Percentiles rank a stretch among this genome's conserved stretches.
These are phyloP conservation scores for Bipolaris victoriae DNA, from an alignment of 2,329 filamentous ascomycete genomes.

Conservation along the genomic window DNA sequence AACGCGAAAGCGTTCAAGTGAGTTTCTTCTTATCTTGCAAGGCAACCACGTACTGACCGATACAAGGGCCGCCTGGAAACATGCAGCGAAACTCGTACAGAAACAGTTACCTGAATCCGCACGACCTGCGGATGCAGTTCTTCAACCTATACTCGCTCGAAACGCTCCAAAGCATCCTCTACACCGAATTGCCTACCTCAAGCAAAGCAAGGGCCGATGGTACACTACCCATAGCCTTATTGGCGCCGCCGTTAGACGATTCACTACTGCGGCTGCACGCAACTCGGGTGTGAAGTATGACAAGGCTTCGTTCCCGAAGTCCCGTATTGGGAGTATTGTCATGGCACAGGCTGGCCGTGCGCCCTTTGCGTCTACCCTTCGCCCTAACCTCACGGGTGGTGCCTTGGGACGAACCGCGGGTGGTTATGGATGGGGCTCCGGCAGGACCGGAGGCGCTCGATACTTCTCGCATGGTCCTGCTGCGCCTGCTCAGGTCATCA, in stretches of 20 bases:
- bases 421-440: slow-evolving; percentile 80
- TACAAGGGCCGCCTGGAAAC: slow-evolving; percentile 55
- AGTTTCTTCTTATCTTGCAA: slow-evolving; percentile 16
- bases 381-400: slow-evolving; percentile 90
- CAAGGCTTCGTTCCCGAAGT: slow-evolving; percentile 61
- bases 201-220: slow-evolving; percentile 68
- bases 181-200: slow-evolving; percentile 66
- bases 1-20: slow-evolving; percentile 52
- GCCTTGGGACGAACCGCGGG: slow-evolving; percentile 83
- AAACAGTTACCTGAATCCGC: slow-evolving; percentile 52
- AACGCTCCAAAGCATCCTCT: slow-evolving; percentile 63
- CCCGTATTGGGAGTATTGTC: slow-evolving; percentile 62
- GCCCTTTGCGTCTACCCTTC: slow-evolving; percentile 85
- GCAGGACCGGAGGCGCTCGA: slow-evolving; percentile 72
- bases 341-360: slow-evolving; percentile 73
- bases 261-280: slow-evolving; percentile 57
- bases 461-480: slow-evolving; percentile 91
- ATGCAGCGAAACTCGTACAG: slow-evolving; percentile 55
- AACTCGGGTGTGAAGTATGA: slow-evolving; percentile 54
- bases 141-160: slow-evolving; percentile 66
- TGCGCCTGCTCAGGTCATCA: slow-evolving; percentile 85
- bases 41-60: slow-evolving; percentile 21
- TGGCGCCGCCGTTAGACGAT: slow-evolving; percentile 55
- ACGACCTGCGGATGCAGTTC: slow-evolving; percentile 54
- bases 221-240: slow-evolving; percentile 63